Base-by-base conservation (phyloP, 257 asterid genomes). In the Capsicum pubescens region DNA sequence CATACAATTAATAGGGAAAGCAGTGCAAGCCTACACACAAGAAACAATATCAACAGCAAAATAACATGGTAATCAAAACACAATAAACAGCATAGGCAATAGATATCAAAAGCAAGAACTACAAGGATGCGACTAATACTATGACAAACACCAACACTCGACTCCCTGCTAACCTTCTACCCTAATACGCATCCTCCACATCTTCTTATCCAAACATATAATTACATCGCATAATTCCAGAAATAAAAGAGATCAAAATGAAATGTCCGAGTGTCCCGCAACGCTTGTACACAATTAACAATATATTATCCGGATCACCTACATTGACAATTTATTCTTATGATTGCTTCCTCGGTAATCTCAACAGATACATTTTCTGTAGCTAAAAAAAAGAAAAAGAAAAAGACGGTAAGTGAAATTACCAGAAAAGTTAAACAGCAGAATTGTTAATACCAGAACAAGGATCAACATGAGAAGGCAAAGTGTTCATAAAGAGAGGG, bases 401-500 rank as follows among this genome's bases (percentile, higher is more conserved):
- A 4, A 16, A 26, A 26, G 32, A 26, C 1, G 32, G 13, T 21
- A 66, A 3, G 12, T 66, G 77, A 68, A 68, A 46, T 71, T 71
- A 71, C 79, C 79, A 10, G 79, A 46, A 6, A 35, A 76, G n/a
- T 77, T 44, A 77, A 81, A 93, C 97, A 7, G 44, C 5, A 77
- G 93, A 87, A 3, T 86, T 64, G 64, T 89, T 64, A 79, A 84
- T 79, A 11, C 88, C 57, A 80, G 90, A 79, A 54, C 94, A 89
- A 15, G 92, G 79, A 82, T 89, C 84, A 50, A 80, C 88, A 84
- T 87, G 83, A 32, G 94, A 87, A 39, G 86, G 87, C 85, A 84
- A 85, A 81, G 91, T 86, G 79, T 94, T 90, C 87, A 93, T 88
- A 90, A 95, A 91, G 26, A 95, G 89, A 7, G 99, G 99, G 32